Percentiles rank a stretch among this genome's conserved stretches.
Conservation (phyloP, 208 protist species). For the Trypanosoma brucei region DNA sequence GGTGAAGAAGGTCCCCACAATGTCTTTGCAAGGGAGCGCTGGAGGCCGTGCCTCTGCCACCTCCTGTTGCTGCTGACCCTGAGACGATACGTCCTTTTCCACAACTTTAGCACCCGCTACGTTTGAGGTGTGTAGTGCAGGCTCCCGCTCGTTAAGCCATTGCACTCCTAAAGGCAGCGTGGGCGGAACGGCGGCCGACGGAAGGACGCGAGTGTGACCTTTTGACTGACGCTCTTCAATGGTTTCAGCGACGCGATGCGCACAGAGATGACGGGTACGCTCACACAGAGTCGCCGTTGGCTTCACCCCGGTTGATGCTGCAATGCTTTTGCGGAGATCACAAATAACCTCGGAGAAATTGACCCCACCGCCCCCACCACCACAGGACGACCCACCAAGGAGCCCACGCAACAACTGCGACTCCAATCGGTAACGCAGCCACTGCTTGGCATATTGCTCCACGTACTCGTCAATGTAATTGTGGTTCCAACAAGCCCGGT, state of each 20-base stretch:
- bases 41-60: background rate
- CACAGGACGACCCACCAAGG: background rate
- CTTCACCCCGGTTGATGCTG: background rate
- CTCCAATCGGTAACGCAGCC: conserved; percentile 25
- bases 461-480: conserved; percentile 37
- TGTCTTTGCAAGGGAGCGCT: background rate
- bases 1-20: conserved; percentile 14
- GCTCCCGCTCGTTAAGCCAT: conserved; percentile 8
- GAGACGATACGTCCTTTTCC: background rate
- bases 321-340: conserved; percentile 7
- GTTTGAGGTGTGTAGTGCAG: background rate
- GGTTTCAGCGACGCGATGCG: conserved; percentile 3
- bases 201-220: background rate
- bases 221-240: conserved; percentile 3
- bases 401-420: conserved; percentile 26
- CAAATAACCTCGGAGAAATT: conserved; percentile 17
- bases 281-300: conserved; percentile 3
- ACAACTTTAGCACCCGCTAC: background rate
- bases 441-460: conserved; percentile 29
- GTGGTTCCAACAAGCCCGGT: conserved; percentile 29
- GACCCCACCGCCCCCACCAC: background rate
- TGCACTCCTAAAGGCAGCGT: conserved; percentile 13
- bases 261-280: conserved; percentile 14
- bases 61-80: background rate
- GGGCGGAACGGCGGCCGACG: conserved; percentile 10